Conservation (phyloP, 176 grass and related monocot species). For the Rhynchospora tenuis region DNA sequence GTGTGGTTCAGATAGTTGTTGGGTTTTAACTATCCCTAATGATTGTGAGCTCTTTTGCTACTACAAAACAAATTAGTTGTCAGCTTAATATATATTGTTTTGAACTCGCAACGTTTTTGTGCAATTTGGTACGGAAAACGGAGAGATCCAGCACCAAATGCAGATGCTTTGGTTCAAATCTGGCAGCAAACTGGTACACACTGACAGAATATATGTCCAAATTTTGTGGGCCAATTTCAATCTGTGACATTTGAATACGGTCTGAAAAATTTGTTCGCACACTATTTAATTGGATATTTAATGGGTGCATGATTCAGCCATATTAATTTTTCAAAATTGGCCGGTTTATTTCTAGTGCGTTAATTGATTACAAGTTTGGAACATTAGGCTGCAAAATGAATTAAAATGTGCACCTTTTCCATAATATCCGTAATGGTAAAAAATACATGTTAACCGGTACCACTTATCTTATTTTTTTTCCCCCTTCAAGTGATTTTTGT, state of each 20-base stretch:
- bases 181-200: conserved; percentile 1
- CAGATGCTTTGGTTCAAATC: not conserved
- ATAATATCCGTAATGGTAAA: not conserved
- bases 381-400: not conserved
- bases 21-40: conserved; percentile 10
- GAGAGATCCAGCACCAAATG: not conserved
- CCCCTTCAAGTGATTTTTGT: not conserved
- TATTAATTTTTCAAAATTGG: no score
- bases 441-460: not conserved
- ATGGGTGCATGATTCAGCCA: not conserved
- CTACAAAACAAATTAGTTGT: conserved; percentile 10
- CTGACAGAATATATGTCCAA: conserved; percentile 3
- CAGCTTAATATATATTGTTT: not conserved
- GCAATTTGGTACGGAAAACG: not conserved
- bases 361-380: not conserved
- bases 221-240: not conserved
- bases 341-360: not conserved
- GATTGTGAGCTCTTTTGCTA: conserved; percentile 7
- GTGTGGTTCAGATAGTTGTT: not conserved
- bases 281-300: not conserved
- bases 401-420: not conserved
- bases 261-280: not conserved
- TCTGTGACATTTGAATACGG: not conserved
- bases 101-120: not conserved
- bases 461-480: not conserved